Conservation (phyloP, 2,329 filamentous ascomycete genomes). For the Cytospora schulzeri region DNA sequence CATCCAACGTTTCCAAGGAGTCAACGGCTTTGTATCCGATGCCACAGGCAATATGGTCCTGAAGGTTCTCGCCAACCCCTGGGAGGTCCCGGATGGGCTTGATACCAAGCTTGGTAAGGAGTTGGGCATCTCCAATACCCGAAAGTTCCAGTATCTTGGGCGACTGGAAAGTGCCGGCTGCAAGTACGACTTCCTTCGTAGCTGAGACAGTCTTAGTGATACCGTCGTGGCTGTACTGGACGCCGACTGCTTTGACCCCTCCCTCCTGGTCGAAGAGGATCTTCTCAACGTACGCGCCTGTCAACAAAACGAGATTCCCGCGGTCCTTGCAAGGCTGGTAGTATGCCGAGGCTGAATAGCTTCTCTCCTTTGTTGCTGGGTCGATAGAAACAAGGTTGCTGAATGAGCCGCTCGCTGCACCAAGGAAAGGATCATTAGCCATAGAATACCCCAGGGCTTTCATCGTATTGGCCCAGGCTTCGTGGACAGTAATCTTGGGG, state of each 20-base stretch:
- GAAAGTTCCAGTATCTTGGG: slow-evolving; percentile 17
- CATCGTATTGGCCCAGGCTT: slow-evolving; percentile 42
- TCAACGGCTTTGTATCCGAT: neutral
- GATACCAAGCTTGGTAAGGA: neutral
- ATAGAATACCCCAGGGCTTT: neutral
- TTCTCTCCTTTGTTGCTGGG: slow-evolving; percentile 45
- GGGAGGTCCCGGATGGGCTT: neutral
- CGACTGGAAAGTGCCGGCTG: slow-evolving; percentile 15
- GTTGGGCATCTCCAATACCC: neutral
- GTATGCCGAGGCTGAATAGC: slow-evolving; percentile 44
- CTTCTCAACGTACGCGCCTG: slow-evolving; percentile 3
- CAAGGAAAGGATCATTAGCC: slow-evolving; percentile 38
- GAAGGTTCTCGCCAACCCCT: slow-evolving; percentile 15
- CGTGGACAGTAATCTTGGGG: slow-evolving; percentile 30
- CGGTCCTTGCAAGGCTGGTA: slow-evolving; percentile 43
- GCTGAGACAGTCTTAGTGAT: slow-evolving; percentile 32
- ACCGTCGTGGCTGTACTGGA: neutral
- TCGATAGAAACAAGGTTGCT: slow-evolving; percentile 38
- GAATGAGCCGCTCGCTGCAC: slow-evolving; percentile 28
- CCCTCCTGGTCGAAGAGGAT: slow-evolving; percentile 36
- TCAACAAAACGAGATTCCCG: slow-evolving; percentile 4
- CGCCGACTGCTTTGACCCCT: neutral
- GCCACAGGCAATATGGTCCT: slow-evolving; percentile 4
- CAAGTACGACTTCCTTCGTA: slow-evolving; percentile 37
- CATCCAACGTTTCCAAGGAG: neutral